Conservation (phyloP, 805 yeast genomes). For the Danielozyma ontarioensis region DNA sequence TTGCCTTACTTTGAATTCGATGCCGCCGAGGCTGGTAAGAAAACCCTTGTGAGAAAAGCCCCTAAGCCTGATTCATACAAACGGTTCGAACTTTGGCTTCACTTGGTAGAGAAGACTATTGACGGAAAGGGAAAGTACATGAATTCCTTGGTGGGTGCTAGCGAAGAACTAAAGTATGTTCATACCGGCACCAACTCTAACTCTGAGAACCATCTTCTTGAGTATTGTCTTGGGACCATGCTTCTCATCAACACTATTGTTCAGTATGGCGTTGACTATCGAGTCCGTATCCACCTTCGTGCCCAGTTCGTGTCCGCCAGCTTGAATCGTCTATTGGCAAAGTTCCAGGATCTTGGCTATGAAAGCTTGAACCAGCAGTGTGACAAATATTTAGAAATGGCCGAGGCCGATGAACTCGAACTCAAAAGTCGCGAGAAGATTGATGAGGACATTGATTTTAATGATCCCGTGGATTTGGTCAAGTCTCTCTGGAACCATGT, state of each 20-base stretch:
- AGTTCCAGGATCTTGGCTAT: slow-evolving; percentile 37
- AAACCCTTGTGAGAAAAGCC: slow-evolving; percentile 29
- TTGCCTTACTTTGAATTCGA: slow-evolving; percentile 37
- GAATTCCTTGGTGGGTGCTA: slow-evolving; percentile 91
- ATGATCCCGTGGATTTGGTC: slow-evolving; percentile 68
- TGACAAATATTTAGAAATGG: slow-evolving; percentile 50
- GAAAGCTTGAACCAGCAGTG: slow-evolving; percentile 64
- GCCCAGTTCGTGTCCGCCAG: slow-evolving; percentile 34
- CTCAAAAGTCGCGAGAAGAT: slow-evolving; percentile 26
- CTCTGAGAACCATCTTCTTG: slow-evolving; percentile 60
- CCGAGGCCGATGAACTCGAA: slow-evolving; percentile 52
- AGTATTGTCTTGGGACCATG: slow-evolving; percentile 68
- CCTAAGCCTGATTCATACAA: slow-evolving; percentile 34
- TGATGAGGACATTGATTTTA: slow-evolving; percentile 48
- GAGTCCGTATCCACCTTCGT: slow-evolving; percentile 53
- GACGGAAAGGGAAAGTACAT: slow-evolving; percentile 79
- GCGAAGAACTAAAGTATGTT: slow-evolving; percentile 59
- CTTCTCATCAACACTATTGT: slow-evolving; percentile 64
- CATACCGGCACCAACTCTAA: slow-evolving; percentile 18
- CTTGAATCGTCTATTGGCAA: slow-evolving; percentile 11
- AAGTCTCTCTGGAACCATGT: slow-evolving; percentile 54
- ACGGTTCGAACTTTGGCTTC: slow-evolving; percentile 69
- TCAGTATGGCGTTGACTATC: slow-evolving; percentile 37
- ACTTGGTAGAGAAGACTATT: slow-evolving; percentile 57
- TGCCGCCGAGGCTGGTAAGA: slow-evolving; percentile 20